Base-by-base conservation (phyloP, 1,284 basidiomycete genomes). In the Puccinia polysora region DNA sequence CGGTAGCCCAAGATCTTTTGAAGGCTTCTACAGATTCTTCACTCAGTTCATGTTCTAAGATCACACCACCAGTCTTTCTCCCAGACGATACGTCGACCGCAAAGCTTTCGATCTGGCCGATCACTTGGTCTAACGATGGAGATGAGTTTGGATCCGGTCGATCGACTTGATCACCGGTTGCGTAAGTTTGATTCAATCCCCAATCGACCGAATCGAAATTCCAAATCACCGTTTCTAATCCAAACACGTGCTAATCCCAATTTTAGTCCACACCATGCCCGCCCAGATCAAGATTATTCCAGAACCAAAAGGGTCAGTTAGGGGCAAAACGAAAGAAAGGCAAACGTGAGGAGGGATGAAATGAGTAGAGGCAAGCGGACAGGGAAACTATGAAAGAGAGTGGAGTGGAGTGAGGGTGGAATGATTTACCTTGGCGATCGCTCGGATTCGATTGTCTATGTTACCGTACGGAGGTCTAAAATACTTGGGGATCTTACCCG, bases 161-260 rank as follows among this genome's bases (percentile, higher is more conserved):
- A 45, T 72, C 69, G 7, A 72, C 40, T 30, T 45, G 50, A 55
- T 72, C 69, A 10, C 69, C 69, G 25, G 60, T 64, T 18, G 69
- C 49, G 34, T 64, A 72, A 1, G 59, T 72, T 36, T 72, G 69
- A 32, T 72, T 72, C 23, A 72, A 45, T 6, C 32, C 60, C 69
- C 69, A 72, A 30, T 72, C 69, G 14, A 58, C 40, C 32, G 69
- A 64, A 47, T 72, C 69, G 12, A n/a, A 63, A 52, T 72, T 72
- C 69, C 69, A 72, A 10, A 72, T 52, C 40, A 64, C 52, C 50
- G 69, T 72, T 38, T 55, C 52, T 40, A 72, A 28, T 45, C 69
- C 69, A 28, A 72, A 72, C 20, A 72, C 69, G 38, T 72, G 36
- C 69, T 72, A 25, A 45, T 8, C 20, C 20, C 40, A 45, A 45